These are phyloP conservation scores for Apocynum venetum DNA, from an alignment of 257 asterid genomes.

Conservation along the genomic window DNA sequence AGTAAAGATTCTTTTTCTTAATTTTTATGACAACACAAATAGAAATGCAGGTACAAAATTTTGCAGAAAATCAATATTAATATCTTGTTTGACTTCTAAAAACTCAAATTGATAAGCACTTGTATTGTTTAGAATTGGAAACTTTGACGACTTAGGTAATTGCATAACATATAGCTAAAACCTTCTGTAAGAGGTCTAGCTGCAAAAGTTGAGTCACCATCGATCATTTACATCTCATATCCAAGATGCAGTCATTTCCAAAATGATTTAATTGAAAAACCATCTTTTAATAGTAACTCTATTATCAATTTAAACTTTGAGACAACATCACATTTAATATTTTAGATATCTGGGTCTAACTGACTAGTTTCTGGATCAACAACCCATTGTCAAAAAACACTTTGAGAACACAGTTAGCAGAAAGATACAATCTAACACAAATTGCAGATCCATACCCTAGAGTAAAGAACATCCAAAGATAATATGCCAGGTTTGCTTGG, in stretches of 20 bases:
- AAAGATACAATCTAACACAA: neutral
- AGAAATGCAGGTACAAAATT: neutral
- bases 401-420: neutral
- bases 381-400: neutral
- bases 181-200: neutral
- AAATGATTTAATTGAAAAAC: neutral
- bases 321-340: neutral
- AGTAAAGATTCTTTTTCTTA: neutral
- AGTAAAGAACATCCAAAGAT: conserved; percentile 67
- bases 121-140: neutral
- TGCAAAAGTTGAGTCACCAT: neutral
- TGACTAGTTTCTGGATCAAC: neutral
- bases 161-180: neutral
- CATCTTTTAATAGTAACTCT: neutral
- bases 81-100: neutral
- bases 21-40: neutral
- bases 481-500: conserved; percentile 95
- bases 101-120: neutral
- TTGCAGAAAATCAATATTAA: neutral
- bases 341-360: neutral
- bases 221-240: neutral
- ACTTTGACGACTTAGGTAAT: neutral
- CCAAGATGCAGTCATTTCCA: neutral
- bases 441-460: conserved; percentile 49
- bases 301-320: neutral